Evolutionary conservation across 208 protist genomes (phyloP).

Genomic region (Leishmania tropica): DNA sequence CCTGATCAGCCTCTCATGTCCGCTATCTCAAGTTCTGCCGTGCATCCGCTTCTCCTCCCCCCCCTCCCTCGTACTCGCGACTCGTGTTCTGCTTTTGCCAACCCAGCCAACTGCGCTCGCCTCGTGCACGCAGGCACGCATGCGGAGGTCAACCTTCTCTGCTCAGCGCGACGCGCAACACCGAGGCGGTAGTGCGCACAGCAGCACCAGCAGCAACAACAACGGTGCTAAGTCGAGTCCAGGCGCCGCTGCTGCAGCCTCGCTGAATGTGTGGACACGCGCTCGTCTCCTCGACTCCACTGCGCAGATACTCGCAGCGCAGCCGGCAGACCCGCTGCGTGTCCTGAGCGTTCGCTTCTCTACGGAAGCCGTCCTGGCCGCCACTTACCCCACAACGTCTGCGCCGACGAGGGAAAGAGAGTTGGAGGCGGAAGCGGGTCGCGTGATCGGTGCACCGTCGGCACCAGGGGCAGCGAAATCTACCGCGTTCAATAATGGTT

Average conservation of each 20-base stretch:
- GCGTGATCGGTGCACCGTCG: not conserved
- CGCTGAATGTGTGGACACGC: conserved; percentile 31
- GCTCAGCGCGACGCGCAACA: conserved; percentile 7
- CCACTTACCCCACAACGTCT: conserved; percentile 12
- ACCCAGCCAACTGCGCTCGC: not conserved
- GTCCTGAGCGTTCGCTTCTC: conserved; percentile 35
- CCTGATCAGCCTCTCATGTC: not conserved
- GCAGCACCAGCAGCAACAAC: not conserved
- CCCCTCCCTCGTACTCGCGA: not conserved
- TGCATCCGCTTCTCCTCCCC: not conserved
- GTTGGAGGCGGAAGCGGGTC: conserved; percentile 9
- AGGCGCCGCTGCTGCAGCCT: conserved; percentile 2
- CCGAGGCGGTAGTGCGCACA: not conserved
- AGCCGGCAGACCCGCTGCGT: conserved; percentile 37
- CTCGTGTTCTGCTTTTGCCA: not conserved
- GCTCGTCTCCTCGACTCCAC: conserved; percentile 32
- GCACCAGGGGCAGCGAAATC: not conserved
- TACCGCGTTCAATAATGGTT: not conserved
- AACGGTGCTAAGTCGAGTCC: not conserved
- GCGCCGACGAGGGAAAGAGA: not conserved
- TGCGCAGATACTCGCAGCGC: conserved; percentile 30
- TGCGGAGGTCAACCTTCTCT: conserved; percentile 9
- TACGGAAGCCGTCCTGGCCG: conserved; percentile 28
- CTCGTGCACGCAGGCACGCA: not conserved
- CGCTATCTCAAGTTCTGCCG: not conserved